A percentile compares a stretch with the other conserved stretches of the same genome.
Evolutionary conservation across 2,329 filamentous ascomycete species (phyloP).

Genomic region (Nakataea oryzae): DNA sequence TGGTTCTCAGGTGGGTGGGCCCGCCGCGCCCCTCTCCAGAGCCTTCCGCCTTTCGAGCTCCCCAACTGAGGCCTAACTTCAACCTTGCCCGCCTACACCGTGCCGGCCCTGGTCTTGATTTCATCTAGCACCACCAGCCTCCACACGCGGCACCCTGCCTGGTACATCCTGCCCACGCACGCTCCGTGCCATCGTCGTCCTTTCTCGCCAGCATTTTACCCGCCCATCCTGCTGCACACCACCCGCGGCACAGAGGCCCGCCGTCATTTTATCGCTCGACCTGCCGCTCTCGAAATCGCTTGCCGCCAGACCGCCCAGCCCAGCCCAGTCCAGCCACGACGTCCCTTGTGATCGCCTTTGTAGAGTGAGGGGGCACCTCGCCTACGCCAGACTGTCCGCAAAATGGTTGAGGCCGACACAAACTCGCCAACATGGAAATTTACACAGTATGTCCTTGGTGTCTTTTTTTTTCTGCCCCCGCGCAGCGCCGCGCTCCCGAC

Average conservation of each 20-base stretch:
- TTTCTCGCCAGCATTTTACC: neutral
- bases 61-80: neutral
- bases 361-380: conserved; percentile 16
- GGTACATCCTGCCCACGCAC: neutral
- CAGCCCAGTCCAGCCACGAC: conserved; percentile 5
- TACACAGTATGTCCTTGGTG: conserved; percentile 67
- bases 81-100: neutral
- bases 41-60: neutral
- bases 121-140: neutral
- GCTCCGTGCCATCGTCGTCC: neutral
- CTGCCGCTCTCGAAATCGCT: neutral
- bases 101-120: neutral
- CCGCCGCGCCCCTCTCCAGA: neutral
- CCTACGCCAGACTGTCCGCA: conserved; percentile 15
- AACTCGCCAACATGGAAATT: conserved; percentile 98
- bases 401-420: conserved; percentile 94
- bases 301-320: neutral
- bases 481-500: neutral
- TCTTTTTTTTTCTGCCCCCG: neutral
- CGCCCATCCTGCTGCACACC: neutral
- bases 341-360: conserved; percentile 6
- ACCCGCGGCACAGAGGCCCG: neutral
- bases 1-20: neutral
- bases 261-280: neutral
- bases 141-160: neutral